Evolutionary conservation across 225 moss, liverwort and hornwort species (phyloP), one percentile per base, ranked within the genome.

Genomic region (Marchantia paleacea): DNA sequence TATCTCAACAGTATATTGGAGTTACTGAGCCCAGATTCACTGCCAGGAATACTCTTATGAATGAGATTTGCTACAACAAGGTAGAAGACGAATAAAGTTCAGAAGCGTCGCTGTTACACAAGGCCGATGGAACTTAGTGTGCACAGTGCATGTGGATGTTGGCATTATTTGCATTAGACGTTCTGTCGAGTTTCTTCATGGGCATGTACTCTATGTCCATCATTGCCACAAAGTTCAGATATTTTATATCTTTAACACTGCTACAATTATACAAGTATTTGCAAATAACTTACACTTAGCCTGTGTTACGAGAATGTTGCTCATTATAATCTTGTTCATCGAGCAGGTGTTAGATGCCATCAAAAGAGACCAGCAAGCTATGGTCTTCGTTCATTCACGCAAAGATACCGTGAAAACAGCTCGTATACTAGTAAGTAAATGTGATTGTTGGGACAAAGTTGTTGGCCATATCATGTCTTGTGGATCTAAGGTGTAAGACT

Each of bases 361-460:
- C 53, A 97, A 91, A 81, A 85, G 87, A 74, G 93, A 91, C 51
- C 92, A 95, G 78, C 97, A 97, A 78, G 93, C 97, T 61, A 93
- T 97, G 95, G 81, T 97, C 29, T 97, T 97, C 85, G 97, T 97
- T 81, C 92, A 97, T 78, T 95, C 97, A 73, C 90, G 97, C 52
- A 97, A 97, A 80, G 97, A 97, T 77, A 97, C 95, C 31, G 92
- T 93, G n/a, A 97, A 97, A 85, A 93, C 97, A 85, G 97, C 93
- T 72, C 92, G 95, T 52, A 95, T 85, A 76, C 82, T 97, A 92
- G 97, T 94, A 83, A 82, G 25, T 14, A 52, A 7, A 29, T 67
- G 25, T 55, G 60, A 19, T 52, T 26, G 51, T 74, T 39, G 39
- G 39, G 39, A 39, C 39, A 39, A 39, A 39, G 20, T 58, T 58